Base-by-base conservation (phyloP, 2,329 filamentous ascomycete species). In the Aureobasidium subglaciale region DNA sequence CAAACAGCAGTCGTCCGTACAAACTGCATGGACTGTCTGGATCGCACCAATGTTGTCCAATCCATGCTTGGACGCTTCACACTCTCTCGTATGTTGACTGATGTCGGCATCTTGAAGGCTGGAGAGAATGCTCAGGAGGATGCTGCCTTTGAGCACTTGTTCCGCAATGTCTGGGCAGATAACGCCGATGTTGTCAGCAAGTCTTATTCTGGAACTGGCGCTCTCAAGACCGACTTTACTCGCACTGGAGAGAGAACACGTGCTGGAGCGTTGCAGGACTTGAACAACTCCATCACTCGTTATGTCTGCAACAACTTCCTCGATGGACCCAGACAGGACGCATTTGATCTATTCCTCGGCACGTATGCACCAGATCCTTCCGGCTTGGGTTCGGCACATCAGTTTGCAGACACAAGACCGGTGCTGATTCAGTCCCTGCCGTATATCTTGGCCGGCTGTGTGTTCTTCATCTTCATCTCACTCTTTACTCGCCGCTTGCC, bases 11-110 rank as follows among this genome's bases (percentile, higher is more conserved):
- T 97, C 15, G 91, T 99, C 61, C 86, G 93, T 54, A 96, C 93
- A 35, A 99, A 99, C 71, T 99, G 93, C 75, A 99, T 99, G 93
- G 93, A 99, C 72, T 99, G 95, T 63, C 81, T 99, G 13, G 93
- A 99, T 71, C 87, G 93, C 53, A 99, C 93, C 53, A 99, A 99
- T 65, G 91, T 99, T 6, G 90, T 99, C 3, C 93, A 99, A 73
- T 95, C 90, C 70, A 96, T 97, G 87, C 82, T 99, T 57, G 93
- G 88, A 9, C 86, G 92, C 50, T 91, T 85, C 81, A 88, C 89
- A 13, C 77, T 99, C 37, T 91, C 91, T 59, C 86, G 90, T 61
- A 93, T 96, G 76, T 83, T 99, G 56, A 81, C 85, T 60, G 92
- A 97, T 63, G 75, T 90, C 3, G 91, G 91, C 32, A 75, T 96